Percentiles rank a stretch among this genome's conserved stretches.
phyloP scores from a whole-genome alignment of 768 basidiomycete species.

The Lactarius akahatsu region DNA sequence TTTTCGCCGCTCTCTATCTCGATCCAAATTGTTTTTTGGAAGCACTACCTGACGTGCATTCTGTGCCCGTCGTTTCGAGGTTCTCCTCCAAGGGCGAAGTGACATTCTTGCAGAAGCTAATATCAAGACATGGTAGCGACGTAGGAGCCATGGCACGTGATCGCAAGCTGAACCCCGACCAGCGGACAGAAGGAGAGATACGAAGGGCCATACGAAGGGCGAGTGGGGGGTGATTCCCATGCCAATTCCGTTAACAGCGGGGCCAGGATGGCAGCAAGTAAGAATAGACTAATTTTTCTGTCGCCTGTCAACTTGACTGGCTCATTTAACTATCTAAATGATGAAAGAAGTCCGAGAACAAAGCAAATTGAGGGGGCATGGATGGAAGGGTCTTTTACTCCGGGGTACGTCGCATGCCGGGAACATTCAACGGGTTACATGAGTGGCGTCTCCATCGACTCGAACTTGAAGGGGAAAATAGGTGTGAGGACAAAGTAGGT shows the following conservation, averaged over 20 bases:
- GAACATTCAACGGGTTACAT: conserved; percentile 13
- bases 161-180: conserved; percentile 73
- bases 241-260: conserved; percentile 19
- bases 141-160: conserved; percentile 77
- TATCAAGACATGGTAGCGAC: conserved; percentile 69
- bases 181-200: conserved; percentile 82
- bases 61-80: conserved; percentile 37
- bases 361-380: conserved; percentile 21
- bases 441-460: not conserved
- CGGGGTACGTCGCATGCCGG: conserved; percentile 11
- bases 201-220: conserved; percentile 59
- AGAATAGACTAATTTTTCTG: conserved; percentile 26
- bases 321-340: conserved; percentile 19
- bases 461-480: not conserved
- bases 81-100: conserved; percentile 69
- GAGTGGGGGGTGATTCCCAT: conserved; percentile 39
- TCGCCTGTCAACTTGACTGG: conserved; percentile 7
- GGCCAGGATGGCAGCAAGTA: conserved; percentile 10
- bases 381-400: conserved; percentile 1
- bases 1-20: conserved; percentile 18
- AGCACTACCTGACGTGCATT: conserved; percentile 18
- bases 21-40: conserved; percentile 20
- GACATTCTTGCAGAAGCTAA: conserved; percentile 62
- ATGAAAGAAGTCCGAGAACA: conserved; percentile 11
- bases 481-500: conserved; percentile 17